These are phyloP conservation scores for Boletus subcaerulescens DNA, from an alignment of 768 basidiomycete species.

Conservation along the genomic window DNA sequence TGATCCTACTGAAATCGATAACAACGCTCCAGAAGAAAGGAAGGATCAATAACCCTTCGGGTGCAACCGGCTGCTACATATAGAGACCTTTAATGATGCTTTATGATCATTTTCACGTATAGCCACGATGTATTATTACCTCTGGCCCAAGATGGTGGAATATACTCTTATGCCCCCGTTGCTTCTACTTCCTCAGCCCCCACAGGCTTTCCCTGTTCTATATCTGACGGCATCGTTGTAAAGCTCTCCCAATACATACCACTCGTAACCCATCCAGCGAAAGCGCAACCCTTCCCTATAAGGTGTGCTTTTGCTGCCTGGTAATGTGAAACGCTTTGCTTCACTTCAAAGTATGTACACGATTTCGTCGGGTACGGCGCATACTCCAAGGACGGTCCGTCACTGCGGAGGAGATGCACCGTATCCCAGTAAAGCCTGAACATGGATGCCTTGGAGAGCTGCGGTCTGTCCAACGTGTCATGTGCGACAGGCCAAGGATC, in stretches of 20 bases:
- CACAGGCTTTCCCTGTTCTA: not conserved
- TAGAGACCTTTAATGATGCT: slow-evolving; percentile 19
- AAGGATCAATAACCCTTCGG: slow-evolving; percentile 30
- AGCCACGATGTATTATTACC: slow-evolving; percentile 8
- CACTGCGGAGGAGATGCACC: slow-evolving; percentile 13
- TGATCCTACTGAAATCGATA: slow-evolving; percentile 15
- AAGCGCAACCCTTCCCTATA: slow-evolving; percentile 42
- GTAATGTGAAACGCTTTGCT: slow-evolving; percentile 43
- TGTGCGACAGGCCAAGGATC: not conserved
- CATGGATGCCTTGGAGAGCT: slow-evolving; percentile 51
- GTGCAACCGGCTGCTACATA: not conserved
- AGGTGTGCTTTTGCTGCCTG: slow-evolving; percentile 51
- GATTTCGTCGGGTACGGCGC: slow-evolving; percentile 12
- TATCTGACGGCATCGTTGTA: slow-evolving; percentile 11
- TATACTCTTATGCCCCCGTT: not conserved
- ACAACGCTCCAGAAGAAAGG: slow-evolving; percentile 11
- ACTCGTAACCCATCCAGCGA: slow-evolving; percentile 62
- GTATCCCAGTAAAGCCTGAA: slow-evolving; percentile 43
- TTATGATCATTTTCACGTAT: slow-evolving; percentile 13
- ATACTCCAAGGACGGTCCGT: slow-evolving; percentile 8
- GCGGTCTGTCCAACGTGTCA: slow-evolving; percentile 39
- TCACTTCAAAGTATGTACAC: slow-evolving; percentile 45
- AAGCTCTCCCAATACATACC: slow-evolving; percentile 56
- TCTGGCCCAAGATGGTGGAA: slow-evolving; percentile 1
- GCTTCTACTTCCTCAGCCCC: not conserved